phyloP scores from a whole-genome alignment of 2,329 filamentous ascomycete genomes.

The Fusarium xylarioides region DNA sequence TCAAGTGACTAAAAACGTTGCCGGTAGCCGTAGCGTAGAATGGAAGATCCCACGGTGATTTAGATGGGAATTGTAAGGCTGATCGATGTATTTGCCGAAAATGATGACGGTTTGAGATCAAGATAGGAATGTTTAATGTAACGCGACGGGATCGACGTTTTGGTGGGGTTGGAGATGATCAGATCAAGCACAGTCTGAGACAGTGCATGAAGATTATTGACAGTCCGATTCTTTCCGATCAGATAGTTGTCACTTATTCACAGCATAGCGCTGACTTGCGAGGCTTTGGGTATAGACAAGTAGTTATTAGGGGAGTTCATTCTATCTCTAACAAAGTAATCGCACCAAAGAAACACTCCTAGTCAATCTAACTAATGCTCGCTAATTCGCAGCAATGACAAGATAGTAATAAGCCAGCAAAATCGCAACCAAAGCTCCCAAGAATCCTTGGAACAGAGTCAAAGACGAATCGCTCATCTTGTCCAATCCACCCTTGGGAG shows the following conservation, averaged over 20 bases:
- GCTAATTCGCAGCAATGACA: constrained; percentile 12
- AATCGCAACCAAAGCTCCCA: constrained; percentile 17
- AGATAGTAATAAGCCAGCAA: constrained; percentile 17
- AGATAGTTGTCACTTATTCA: not conserved
- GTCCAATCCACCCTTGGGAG: constrained; percentile 6
- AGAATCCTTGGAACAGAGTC: constrained; percentile 17
- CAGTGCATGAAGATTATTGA: not conserved
- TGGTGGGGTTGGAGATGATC: not conserved
- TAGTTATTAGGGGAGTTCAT: not conserved
- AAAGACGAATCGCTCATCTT: constrained; percentile 17
- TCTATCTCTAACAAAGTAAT: not conserved
- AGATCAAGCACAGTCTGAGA: not conserved
- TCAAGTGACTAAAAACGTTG: not conserved
- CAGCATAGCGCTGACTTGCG: fast-evolving
- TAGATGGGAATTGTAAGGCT: not conserved
- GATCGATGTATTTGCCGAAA: not conserved
- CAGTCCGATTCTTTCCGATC: not conserved
- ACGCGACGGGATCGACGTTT: not conserved
- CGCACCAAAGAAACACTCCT: not conserved
- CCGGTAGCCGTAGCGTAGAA: constrained; percentile 4
- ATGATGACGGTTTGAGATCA: not conserved
- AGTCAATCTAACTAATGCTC: not conserved
- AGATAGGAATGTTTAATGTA: not conserved
- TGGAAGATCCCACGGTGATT: not conserved
- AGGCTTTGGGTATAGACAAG: too few species aligned